These are phyloP conservation scores for Scheffersomyces ergatensis DNA, from an alignment of 805 yeast species.

Conservation along the genomic window DNA sequence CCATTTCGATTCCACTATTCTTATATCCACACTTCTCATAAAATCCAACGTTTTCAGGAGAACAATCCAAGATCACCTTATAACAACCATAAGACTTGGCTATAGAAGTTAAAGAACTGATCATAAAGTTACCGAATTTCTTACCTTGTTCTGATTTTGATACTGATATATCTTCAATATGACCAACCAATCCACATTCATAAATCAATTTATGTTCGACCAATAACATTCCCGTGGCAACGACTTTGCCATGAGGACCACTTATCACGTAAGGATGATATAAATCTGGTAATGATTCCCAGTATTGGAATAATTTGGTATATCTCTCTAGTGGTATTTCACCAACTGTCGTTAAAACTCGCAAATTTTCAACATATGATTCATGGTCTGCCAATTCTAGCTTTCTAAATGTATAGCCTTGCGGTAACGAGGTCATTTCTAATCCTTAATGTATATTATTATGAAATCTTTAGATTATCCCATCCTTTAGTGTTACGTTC, in stretches of 20 bases:
- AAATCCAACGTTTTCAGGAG: slow-evolving; percentile 74
- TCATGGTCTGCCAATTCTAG: slow-evolving; percentile 54
- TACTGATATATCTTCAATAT: slow-evolving; percentile 92
- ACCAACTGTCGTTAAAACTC: slow-evolving; percentile 82
- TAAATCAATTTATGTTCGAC: slow-evolving; percentile 85
- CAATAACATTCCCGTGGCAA: slow-evolving; percentile 80
- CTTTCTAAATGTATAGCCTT: slow-evolving; percentile 66
- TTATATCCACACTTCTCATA: slow-evolving; percentile 84
- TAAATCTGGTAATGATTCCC: slow-evolving; percentile 51
- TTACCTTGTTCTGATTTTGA: slow-evolving; percentile 75
- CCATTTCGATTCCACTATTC: slow-evolving; percentile 69
- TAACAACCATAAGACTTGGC: slow-evolving; percentile 71
- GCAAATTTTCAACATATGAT: slow-evolving; percentile 60
- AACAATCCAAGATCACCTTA: slow-evolving; percentile 88
- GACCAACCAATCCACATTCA: slow-evolving; percentile 82
- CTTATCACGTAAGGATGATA: slow-evolving; percentile 73
- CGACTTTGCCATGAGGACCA: slow-evolving; percentile 50
- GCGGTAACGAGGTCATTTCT: slow-evolving; percentile 55
- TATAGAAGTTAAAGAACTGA: slow-evolving; percentile 55
- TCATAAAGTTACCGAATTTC: slow-evolving; percentile 68
- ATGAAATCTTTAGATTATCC: too few relatives aligned
- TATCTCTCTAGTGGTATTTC: slow-evolving; percentile 53
- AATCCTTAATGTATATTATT: too few relatives aligned
- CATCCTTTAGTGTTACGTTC: too few relatives aligned
- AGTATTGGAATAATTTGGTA: slow-evolving; percentile 48